Evolutionary conservation across 2,329 filamentous ascomycete species (phyloP).

Genomic region (Curvularia eragrostidis): DNA sequence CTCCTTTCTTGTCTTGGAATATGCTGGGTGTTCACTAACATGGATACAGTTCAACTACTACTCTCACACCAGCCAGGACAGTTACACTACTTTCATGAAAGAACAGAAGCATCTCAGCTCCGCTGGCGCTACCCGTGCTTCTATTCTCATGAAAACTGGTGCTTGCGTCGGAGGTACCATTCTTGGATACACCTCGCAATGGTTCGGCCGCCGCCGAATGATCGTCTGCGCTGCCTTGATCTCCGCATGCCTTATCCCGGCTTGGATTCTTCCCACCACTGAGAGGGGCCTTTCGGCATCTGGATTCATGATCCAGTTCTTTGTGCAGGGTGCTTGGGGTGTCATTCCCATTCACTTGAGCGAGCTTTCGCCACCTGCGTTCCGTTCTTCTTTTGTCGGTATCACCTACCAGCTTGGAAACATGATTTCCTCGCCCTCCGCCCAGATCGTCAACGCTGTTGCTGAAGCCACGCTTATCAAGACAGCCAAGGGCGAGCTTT

Average conservation of each 20-base stretch:
- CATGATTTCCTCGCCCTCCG: conserved; percentile 74
- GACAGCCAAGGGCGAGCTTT: conserved; percentile 61
- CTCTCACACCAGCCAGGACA: conserved; percentile 81
- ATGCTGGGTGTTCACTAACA: conserved; percentile 10
- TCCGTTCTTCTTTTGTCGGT: conserved; percentile 73
- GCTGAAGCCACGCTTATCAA: conserved; percentile 63
- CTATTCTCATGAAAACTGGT: conserved; percentile 81
- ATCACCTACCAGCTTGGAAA: conserved; percentile 78
- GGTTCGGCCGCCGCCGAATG: conserved; percentile 72
- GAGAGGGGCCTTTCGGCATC: conserved; percentile 66
- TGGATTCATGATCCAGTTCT: conserved; percentile 72
- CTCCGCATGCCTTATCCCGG: conserved; percentile 69
- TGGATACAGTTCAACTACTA: conserved; percentile 63
- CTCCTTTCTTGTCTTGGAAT: neutral
- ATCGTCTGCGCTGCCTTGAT: conserved; percentile 68
- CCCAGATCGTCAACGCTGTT: conserved; percentile 79
- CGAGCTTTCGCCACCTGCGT: conserved; percentile 73
- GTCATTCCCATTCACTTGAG: conserved; percentile 71
- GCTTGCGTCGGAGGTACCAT: conserved; percentile 76
- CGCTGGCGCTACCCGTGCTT: conserved; percentile 70
- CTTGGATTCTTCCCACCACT: conserved; percentile 71
- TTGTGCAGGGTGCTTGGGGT: conserved; percentile 54
- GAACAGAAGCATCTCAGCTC: conserved; percentile 73
- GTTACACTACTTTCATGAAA: conserved; percentile 81
- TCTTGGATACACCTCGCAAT: conserved; percentile 77